Conservation (phyloP, 2,329 filamentous ascomycete genomes). For the Trichoderma koningiopsis region DNA sequence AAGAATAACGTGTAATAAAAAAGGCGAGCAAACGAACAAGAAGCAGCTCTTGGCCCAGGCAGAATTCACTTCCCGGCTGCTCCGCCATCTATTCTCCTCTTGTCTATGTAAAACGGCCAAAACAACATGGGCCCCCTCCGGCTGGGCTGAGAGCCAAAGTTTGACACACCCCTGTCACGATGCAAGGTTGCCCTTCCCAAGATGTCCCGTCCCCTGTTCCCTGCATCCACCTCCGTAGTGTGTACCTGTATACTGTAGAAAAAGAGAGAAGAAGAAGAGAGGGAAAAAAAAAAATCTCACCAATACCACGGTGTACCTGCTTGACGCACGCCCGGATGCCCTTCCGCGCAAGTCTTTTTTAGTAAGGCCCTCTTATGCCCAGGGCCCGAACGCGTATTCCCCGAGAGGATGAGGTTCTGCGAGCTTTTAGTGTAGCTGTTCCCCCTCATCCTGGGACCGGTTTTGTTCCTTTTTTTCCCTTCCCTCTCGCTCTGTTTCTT, state of each 20-base stretch:
- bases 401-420: constrained; percentile 13
- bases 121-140: constrained; percentile 11
- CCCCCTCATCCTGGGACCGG: constrained; percentile 10
- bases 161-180: constrained; percentile 22
- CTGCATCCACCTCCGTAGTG: constrained; percentile 8
- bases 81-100: neutral
- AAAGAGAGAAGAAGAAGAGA: neutral
- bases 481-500: neutral
- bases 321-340: constrained; percentile 8
- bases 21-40: neutral
- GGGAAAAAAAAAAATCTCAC: constrained; percentile 21
- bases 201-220: constrained; percentile 25
- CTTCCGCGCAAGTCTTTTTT: constrained; percentile 17
- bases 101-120: neutral
- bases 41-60: neutral
- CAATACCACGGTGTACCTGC: neutral
- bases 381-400: constrained; percentile 13
- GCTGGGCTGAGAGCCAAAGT: constrained; percentile 21
- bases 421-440: constrained; percentile 24
- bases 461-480: constrained; percentile 1
- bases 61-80: constrained; percentile 3
- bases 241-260: too few species aligned
- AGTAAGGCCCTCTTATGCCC: neutral
- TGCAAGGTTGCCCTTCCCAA: constrained; percentile 25
- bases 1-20: neutral